Percentiles rank a stretch among this genome's conserved stretches.
Evolutionary conservation across 2,329 filamentous ascomycete species (phyloP).

Genomic region (Stemphylium lycopersici): DNA sequence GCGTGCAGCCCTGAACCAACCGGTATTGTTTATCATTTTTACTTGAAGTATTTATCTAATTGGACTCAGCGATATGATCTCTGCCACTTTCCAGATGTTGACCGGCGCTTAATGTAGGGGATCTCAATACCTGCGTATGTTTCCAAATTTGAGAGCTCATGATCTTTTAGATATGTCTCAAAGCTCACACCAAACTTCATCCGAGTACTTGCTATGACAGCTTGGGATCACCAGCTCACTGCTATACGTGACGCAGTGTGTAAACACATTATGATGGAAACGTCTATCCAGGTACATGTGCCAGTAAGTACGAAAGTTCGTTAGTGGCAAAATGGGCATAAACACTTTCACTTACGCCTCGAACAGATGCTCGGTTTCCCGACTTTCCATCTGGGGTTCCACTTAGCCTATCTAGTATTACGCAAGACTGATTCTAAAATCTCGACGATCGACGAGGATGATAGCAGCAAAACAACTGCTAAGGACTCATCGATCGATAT

Average conservation of each 20-base stretch:
- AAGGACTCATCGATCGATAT: neutral
- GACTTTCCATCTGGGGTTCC: constrained; percentile 4
- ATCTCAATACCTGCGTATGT: neutral
- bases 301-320: neutral
- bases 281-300: constrained; percentile 3
- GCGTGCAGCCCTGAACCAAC: neutral
- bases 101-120: constrained; percentile 14
- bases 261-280: constrained; percentile 6
- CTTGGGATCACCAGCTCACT: neutral
- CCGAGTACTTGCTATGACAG: neutral
- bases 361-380: neutral
- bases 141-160: neutral
- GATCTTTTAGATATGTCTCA: neutral
- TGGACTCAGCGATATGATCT: neutral
- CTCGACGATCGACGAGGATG: neutral
- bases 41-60: neutral
- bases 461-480: too few relatives aligned
- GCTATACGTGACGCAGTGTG: constrained; percentile 5
- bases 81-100: constrained; percentile 1
- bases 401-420: constrained; percentile 4
- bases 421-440: neutral
- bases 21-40: neutral
- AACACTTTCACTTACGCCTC: too few relatives aligned
- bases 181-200: constrained; percentile 3
- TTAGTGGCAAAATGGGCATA: too few relatives aligned